Percentiles rank a stretch among this genome's conserved stretches.
Conservation (phyloP, 2,329 filamentous ascomycete species). For the Aphanoascus verrucosus region DNA sequence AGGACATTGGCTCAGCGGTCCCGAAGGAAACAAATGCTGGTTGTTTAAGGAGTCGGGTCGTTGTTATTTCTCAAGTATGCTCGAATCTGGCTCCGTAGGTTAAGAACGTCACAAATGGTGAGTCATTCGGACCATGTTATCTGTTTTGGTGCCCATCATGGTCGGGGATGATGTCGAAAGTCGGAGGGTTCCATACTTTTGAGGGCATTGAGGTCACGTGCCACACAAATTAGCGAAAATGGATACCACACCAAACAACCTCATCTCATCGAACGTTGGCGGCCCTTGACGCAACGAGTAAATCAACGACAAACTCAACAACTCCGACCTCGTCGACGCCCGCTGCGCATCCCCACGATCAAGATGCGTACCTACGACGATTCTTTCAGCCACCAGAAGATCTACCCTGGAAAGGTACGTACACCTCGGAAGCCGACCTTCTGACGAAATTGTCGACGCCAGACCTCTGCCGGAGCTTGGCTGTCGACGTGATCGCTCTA, state of each 20-base stretch:
- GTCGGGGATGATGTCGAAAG: not conserved
- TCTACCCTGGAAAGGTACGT: slow-evolving; percentile 70
- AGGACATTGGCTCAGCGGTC: too few species aligned
- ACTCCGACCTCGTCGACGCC: slow-evolving; percentile 29
- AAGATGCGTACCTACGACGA: slow-evolving; percentile 71
- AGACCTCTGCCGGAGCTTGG: slow-evolving; percentile 7
- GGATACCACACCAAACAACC: slow-evolving; percentile 25
- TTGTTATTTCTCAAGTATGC: too few species aligned
- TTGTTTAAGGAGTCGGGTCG: too few species aligned
- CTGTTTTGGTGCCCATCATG: not conserved
- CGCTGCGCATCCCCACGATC: slow-evolving; percentile 36
- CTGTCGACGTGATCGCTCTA: slow-evolving; percentile 10
- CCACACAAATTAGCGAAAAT: slow-evolving; percentile 34
- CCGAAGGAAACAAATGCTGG: too few species aligned
- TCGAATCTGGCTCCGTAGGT: too few species aligned
- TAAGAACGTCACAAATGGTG: too few species aligned
- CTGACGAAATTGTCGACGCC: slow-evolving; percentile 13
- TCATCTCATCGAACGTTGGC: slow-evolving; percentile 26
- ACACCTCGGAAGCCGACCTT: slow-evolving; percentile 5
- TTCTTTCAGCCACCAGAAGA: slow-evolving; percentile 65
- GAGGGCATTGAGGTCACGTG: slow-evolving; percentile 33
- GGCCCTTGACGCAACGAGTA: slow-evolving; percentile 24
- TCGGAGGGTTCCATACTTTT: slow-evolving; percentile 2
- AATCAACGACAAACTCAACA: slow-evolving; percentile 32
- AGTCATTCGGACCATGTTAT: not conserved